These are phyloP conservation scores for Neofusicoccum ribis DNA, from an alignment of 2,329 filamentous ascomycete species.

Conservation along the genomic window DNA sequence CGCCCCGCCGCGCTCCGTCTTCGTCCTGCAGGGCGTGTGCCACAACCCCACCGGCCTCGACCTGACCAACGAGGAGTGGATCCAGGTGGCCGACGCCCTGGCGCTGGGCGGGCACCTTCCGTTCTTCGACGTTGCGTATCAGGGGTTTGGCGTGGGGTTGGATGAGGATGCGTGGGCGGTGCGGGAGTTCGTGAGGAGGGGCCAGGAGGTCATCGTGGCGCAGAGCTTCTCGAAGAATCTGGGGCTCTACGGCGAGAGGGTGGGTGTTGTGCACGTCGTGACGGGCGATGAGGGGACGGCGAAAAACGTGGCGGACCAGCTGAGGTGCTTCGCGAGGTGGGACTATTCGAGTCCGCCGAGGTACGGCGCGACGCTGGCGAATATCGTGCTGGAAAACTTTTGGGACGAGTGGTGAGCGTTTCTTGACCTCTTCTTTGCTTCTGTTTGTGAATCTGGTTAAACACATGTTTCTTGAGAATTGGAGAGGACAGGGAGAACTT, in stretches of 20 bases:
- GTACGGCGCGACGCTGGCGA: slow-evolving; percentile 30
- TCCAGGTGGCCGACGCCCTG: slow-evolving; percentile 27
- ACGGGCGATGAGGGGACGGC: slow-evolving; percentile 22
- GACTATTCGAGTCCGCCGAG: slow-evolving; percentile 33
- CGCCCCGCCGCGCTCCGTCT: slow-evolving; percentile 35
- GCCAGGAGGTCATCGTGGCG: slow-evolving; percentile 35
- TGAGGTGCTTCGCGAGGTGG: slow-evolving; percentile 31
- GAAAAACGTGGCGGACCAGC: slow-evolving; percentile 28
- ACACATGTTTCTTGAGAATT: too few species aligned
- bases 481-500: too few species aligned
- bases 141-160: slow-evolving; percentile 37
- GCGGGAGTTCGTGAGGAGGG: slow-evolving; percentile 27
- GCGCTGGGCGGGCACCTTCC: slow-evolving; percentile 30
- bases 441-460: neutral
- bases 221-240: slow-evolving; percentile 46
- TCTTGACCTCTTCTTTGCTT: neutral
- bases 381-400: slow-evolving; percentile 24
- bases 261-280: slow-evolving; percentile 34
- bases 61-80: slow-evolving; percentile 35
- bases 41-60: slow-evolving; percentile 42
- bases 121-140: slow-evolving; percentile 42
- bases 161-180: slow-evolving; percentile 37
- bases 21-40: slow-evolving; percentile 40
- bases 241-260: slow-evolving; percentile 40
- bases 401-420: slow-evolving; percentile 21